These are phyloP conservation scores for Aspergillaceae sp. DNA, from an alignment of 2,329 filamentous ascomycete genomes.

Conservation along the genomic window DNA sequence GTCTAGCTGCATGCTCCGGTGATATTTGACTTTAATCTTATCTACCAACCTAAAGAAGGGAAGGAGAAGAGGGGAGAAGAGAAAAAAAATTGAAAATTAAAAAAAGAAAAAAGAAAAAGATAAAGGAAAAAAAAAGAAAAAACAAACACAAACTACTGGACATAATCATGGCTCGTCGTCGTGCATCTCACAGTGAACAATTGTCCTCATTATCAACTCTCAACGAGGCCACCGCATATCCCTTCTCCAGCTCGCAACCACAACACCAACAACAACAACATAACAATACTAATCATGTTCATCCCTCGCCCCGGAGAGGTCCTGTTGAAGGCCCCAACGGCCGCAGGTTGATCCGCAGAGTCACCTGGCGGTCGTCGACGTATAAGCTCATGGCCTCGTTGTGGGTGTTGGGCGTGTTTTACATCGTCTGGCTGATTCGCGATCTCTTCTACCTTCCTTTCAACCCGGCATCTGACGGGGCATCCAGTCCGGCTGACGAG, in stretches of 20 bases:
- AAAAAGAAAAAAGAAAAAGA: constrained; percentile 6
- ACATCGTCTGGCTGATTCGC: constrained; percentile 34
- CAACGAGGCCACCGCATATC: constrained; percentile 29
- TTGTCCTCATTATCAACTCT: constrained; percentile 18
- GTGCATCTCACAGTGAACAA: constrained; percentile 29
- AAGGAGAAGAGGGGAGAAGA: not conserved
- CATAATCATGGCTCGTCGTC: constrained; percentile 27
- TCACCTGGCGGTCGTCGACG: constrained; percentile 36
- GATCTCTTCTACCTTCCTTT: constrained; percentile 32
- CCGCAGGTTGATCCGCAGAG: constrained; percentile 30
- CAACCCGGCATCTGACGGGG: constrained; percentile 9
- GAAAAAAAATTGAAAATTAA: constrained; percentile 1
- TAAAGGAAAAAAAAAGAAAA: not conserved
- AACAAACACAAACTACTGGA: constrained; percentile 6
- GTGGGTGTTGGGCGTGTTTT: constrained; percentile 33
- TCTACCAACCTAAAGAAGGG: not conserved
- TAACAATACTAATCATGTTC: not conserved
- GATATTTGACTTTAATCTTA: constrained; percentile 1
- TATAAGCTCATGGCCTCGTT: constrained; percentile 35
- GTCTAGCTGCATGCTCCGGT: not conserved
- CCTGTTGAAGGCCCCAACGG: constrained; percentile 35
- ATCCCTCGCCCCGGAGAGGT: constrained; percentile 22
- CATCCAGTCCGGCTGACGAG: not conserved
- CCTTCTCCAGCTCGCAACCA: constrained; percentile 20
- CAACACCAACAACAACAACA: constrained; percentile 14